Evolutionary conservation across 352 stramenopile genomes (phyloP), one percentile per base, ranked within the genome.

Genomic region (Globisporangium iwayamae): DNA sequence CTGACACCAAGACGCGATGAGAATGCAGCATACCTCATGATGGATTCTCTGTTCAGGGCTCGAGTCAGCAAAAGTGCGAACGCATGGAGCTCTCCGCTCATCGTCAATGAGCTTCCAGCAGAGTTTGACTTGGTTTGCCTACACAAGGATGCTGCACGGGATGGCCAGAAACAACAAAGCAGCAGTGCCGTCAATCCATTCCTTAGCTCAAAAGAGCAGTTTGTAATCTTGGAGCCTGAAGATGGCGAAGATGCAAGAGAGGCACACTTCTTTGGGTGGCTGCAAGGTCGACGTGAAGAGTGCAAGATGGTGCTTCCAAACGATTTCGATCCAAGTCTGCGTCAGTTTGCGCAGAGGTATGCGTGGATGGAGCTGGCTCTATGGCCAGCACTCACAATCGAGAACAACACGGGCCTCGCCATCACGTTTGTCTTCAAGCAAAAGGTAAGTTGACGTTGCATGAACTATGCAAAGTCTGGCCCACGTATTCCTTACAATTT

Each of bases 101-200:
- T 54, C 34, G 20, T 77, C 34, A 57, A 25, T 30, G 71, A 55
- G 28, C 46, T 88, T 4, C 71, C 76, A 45, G 57, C 41, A 13
- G 78, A 85, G 34, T 87, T 90, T 58, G 75, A 85, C 51, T 66
- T 84, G 51, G 81, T 87, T 13, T 84, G 70, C 56, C 50, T 62
- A 11, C 58, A 59, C 28, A 74, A 75, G 9, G 62, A 66, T 13
- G 41, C 75, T 34, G 32, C 18, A 11, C 30, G 14, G 25, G 45
- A 53, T 22, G 32, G 22, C 6, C 30, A 39, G 41, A 22, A 56
- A 36, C 28, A 52, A 34, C 3, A 32, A 20, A 28, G 38, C 22
- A 64, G 34, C 22, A 32, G n/a, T 6, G 38, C 45, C 28, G 34
- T 46, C 4, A 56, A 32, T 20, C 10, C n/a, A 10, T 52, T 9